These are phyloP conservation scores for Euptelea pleiosperma DNA, from an alignment of 164 flowering plant genomes.

Conservation along the genomic window DNA sequence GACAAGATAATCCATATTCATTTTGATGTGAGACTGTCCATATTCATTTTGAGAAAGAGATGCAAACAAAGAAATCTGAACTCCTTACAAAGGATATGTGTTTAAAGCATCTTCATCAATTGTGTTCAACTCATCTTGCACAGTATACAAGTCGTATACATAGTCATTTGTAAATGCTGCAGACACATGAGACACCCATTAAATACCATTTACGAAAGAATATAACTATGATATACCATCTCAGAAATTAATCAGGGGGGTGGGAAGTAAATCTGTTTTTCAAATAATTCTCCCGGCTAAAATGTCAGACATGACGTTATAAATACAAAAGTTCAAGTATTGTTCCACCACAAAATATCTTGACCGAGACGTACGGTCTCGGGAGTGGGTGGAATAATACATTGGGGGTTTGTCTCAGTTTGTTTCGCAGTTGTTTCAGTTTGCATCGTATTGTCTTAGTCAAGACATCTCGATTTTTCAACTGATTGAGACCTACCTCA, in stretches of 20 bases:
- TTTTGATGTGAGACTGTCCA: not conserved
- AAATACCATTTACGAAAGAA: not conserved
- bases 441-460: too few species aligned
- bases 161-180: slow-evolving; percentile 36
- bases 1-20: slow-evolving; percentile 2
- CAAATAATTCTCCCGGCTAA: too few species aligned
- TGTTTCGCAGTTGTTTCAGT: too few species aligned
- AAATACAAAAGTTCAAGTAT: too few species aligned
- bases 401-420: too few species aligned
- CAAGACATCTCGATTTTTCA: too few species aligned
- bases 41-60: not conserved
- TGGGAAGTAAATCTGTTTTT: too few species aligned
- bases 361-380: too few species aligned
- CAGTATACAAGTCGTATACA: slow-evolving; percentile 71
- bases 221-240: not conserved
- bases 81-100: slow-evolving; percentile 60
- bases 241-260: not conserved
- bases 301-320: too few species aligned
- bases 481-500: too few species aligned
- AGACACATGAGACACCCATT: not conserved
- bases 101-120: slow-evolving; percentile 25
- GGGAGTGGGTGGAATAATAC: too few species aligned
- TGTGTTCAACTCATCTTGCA: slow-evolving; percentile 41
- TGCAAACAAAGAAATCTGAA: not conserved
- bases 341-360: too few species aligned